Conservation (phyloP, 345 rosid genomes). For the Salix koriyanagi region DNA sequence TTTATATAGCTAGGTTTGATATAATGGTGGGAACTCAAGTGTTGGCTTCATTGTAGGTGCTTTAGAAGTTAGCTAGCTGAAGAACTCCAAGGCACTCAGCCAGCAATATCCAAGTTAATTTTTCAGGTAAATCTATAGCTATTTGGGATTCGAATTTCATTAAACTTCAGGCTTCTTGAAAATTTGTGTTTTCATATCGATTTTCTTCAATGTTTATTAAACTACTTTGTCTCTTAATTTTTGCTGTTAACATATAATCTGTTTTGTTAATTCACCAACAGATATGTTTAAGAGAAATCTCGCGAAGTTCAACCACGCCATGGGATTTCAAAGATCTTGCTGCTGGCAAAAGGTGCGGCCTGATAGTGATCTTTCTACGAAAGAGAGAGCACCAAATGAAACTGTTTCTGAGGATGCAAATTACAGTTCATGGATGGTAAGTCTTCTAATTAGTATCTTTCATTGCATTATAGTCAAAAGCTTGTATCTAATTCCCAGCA, state of each 20-base stretch:
- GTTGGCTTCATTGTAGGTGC: neutral
- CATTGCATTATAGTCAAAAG: neutral
- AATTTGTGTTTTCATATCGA: too few species aligned
- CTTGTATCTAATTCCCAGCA: neutral
- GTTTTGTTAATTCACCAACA: neutral
- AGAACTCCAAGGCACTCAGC: neutral
- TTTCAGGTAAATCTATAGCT: neutral
- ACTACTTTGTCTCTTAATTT: neutral
- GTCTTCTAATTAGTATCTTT: neutral
- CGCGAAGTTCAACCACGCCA: conserved; percentile 18
- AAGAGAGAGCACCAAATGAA: conserved; percentile 5
- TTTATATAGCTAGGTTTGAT: neutral
- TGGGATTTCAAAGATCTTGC: conserved; percentile 33
- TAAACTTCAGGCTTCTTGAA: too few species aligned
- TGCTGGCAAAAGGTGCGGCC: conserved; percentile 22
- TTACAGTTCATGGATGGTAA: conserved; percentile 44
- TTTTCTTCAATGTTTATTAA: too few species aligned
- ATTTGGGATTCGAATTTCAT: too few species aligned
- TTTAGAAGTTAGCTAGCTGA: neutral
- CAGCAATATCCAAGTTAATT: neutral
- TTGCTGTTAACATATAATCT: neutral
- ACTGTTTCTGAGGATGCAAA: conserved; percentile 4
- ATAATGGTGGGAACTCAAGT: neutral
- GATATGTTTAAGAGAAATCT: conserved; percentile 19
- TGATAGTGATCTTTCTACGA: neutral